Evolutionary conservation across 2,329 filamentous ascomycete genomes (phyloP).

Genomic region (Aspergillus sp.): DNA sequence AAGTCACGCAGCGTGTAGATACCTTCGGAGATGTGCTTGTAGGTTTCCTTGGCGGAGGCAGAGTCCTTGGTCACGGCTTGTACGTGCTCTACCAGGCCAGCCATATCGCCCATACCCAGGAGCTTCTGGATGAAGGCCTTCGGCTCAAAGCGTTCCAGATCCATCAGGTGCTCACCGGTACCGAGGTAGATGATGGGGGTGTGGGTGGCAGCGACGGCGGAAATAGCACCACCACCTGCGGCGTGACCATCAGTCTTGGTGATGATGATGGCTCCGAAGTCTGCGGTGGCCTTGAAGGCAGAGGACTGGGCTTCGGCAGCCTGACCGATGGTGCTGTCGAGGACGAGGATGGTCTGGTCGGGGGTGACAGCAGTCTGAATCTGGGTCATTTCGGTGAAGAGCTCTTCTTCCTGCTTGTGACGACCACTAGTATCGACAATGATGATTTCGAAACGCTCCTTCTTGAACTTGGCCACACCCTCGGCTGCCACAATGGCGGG

Average conservation of each 20-base stretch:
- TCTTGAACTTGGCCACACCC: conserved; percentile 98
- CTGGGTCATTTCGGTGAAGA: conserved; percentile 97
- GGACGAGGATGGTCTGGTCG: conserved; percentile 97
- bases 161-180: conserved; percentile 95
- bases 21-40: conserved; percentile 97
- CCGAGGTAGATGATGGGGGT: conserved; percentile 98
- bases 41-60: conserved; percentile 77
- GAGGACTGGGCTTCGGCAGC: conserved; percentile 91
- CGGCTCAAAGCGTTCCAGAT: conserved; percentile 88
- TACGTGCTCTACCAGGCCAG: conserved; percentile 91
- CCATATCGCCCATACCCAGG: conserved; percentile 96
- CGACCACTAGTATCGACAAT: conserved; percentile 97
- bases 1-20: conserved; percentile 95
- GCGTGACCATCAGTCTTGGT: conserved; percentile 98
- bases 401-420: conserved; percentile 88
- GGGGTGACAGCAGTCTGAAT: conserved; percentile 88
- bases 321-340: conserved; percentile 95
- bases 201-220: conserved; percentile 91
- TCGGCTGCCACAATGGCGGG: conserved; percentile 91
- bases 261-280: conserved; percentile 98
- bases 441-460: conserved; percentile 96
- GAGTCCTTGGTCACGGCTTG: conserved; percentile 94
- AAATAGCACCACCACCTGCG: conserved; percentile 94
- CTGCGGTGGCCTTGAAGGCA: conserved; percentile 94
- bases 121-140: conserved; percentile 92